phyloP scores from a whole-genome alignment of 768 basidiomycete genomes.

The Naganishia friedmannii region DNA sequence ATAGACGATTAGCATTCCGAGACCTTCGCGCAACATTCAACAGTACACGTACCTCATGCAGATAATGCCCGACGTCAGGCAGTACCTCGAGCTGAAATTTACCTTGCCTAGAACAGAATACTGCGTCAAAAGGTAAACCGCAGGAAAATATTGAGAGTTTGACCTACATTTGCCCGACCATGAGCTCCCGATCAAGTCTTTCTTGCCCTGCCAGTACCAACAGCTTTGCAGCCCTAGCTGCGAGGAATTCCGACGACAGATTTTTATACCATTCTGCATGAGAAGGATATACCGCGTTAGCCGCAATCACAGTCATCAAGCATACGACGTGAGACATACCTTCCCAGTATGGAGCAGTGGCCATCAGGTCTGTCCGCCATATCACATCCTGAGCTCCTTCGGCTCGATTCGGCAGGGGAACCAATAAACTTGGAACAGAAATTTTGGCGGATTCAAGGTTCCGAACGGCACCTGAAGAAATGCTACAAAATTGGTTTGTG shows the following conservation, averaged over 20 bases:
- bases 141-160: not conserved
- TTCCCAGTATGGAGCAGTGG: slow-evolving; percentile 84
- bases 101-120: slow-evolving; percentile 52
- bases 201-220: slow-evolving; percentile 91
- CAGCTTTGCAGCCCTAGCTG: slow-evolving; percentile 73
- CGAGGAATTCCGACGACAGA: slow-evolving; percentile 74
- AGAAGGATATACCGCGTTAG: slow-evolving; percentile 1
- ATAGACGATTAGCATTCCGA: not conserved
- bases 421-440: slow-evolving; percentile 77
- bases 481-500: slow-evolving; percentile 55
- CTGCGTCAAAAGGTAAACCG: not conserved
- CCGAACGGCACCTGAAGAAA: slow-evolving; percentile 75
- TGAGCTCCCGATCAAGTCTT: slow-evolving; percentile 82
- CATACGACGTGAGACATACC: slow-evolving; percentile 55
- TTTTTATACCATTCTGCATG: slow-evolving; percentile 81
- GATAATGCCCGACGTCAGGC: slow-evolving; percentile 81
- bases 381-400: slow-evolving; percentile 55
- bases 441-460: slow-evolving; percentile 78
- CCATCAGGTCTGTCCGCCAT: slow-evolving; percentile 81
- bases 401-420: slow-evolving; percentile 49
- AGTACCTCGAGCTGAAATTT: slow-evolving; percentile 93
- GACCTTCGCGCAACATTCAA: not conserved
- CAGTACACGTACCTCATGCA: slow-evolving; percentile 73
- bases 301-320: not conserved
- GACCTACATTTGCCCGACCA: slow-evolving; percentile 92